Evolutionary conservation across 1,284 basidiomycete genomes (phyloP).

Genomic region (Mycosarcoma mackinlayi): DNA sequence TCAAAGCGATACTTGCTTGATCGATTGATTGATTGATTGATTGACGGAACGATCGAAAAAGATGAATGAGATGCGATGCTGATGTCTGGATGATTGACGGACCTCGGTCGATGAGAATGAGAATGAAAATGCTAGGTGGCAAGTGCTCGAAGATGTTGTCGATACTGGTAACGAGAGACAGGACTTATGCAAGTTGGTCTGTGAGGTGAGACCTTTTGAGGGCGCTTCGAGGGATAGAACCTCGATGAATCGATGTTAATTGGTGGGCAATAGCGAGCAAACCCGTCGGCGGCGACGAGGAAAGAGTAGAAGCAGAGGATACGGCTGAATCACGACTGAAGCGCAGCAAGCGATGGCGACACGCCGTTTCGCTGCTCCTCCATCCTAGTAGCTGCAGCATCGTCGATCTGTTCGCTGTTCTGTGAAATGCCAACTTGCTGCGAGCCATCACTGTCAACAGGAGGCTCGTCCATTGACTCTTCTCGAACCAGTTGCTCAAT

Average conservation of each 20-base stretch:
- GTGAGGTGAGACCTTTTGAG: constrained; percentile 18
- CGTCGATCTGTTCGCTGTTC: constrained; percentile 2
- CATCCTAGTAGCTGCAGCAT: not conserved
- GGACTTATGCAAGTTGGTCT: constrained; percentile 7
- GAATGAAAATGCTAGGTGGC: constrained; percentile 13
- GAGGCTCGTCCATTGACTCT: not conserved
- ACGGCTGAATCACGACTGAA: not conserved
- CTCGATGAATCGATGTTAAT: not conserved
- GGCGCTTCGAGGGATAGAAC: not conserved
- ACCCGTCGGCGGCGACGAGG: not conserved
- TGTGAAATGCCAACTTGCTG: constrained; percentile 1
- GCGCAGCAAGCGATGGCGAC: not conserved
- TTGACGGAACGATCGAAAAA: too few species aligned
- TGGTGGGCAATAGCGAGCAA: not conserved
- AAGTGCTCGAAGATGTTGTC: constrained; percentile 15
- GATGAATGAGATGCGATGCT: constrained; percentile 18
- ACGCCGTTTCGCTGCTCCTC: not conserved
- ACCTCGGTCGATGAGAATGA: constrained; percentile 1
- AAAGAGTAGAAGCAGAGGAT: not conserved
- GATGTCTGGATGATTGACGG: not conserved
- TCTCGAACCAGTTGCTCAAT: constrained; percentile 45
- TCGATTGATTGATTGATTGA: not conserved
- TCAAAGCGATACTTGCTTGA: not conserved
- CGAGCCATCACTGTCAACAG: not conserved
- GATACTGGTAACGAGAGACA: constrained; percentile 5